Base-by-base conservation (phyloP, 495 filamentous ascomycete species). In the Annulohypoxylon bovei region DNA sequence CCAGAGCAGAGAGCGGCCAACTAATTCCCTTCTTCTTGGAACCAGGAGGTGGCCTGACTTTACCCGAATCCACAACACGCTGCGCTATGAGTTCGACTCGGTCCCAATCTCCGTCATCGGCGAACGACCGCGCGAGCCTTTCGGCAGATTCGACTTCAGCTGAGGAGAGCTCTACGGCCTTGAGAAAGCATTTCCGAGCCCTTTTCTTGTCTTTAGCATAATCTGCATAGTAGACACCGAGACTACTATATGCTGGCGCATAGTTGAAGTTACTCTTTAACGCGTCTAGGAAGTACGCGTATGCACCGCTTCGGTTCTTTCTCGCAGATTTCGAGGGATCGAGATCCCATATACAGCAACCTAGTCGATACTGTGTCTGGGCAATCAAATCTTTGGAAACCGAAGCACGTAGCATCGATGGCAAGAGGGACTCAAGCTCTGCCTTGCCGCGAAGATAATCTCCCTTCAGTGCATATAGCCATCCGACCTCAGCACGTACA, bases 1-100 rank as follows among this genome's bases (percentile, higher is more conserved):
- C 95, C 3, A 99, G 84, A 1, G 96, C 94, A n/a, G 94, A 93
- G 73, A 92, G 94, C 7, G 95, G 95, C 95, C 95, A 99, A 81
- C 95, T 98, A 65, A 94, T 87, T 4, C 91, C 93, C 76, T 91
- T 94, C 73, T 89, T 89, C 80, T 95, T 97, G 6, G 93, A 96
- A 4, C 95, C 95, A 20, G 96, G 95, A 9, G 94, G 87, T 42
- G 94, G 92, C 73, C 90, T 91, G 47, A 92, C 90, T 75, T 92
- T 94, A 61, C 96, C 96, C 4, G 95, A 97, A 59, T 98, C 93
- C 1, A 97, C 89, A 0, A 97, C 94, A 55, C 95, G 88, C 76
- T 95, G 93, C 11, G 95, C 90, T 30, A 98, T 88, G 6, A 93
- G 88, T 80, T 98, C 95, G 1, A 99, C 95, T 27, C 96, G 87